Conservation (phyloP, 306 rosid species). For the Malus asiatica region DNA sequence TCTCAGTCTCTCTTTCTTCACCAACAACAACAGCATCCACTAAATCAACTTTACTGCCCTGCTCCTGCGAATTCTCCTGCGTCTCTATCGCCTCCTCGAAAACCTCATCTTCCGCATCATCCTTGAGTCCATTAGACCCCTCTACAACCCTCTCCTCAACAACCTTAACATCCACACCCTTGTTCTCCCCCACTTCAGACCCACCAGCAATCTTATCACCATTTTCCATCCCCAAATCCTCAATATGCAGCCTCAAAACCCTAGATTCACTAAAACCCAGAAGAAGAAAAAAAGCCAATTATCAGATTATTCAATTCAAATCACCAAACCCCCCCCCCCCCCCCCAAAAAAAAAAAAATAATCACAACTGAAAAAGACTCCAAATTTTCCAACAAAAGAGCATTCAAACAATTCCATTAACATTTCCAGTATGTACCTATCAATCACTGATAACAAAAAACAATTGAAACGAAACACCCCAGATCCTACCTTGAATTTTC, state of each 20-base stretch:
- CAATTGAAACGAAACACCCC: background rate
- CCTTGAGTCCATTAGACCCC: constrained; percentile 39
- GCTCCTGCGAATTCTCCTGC: constrained; percentile 26
- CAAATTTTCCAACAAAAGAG: background rate
- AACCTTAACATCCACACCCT: constrained; percentile 31
- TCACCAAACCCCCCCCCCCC: background rate
- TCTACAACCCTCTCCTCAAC: constrained; percentile 23
- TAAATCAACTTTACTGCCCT: background rate
- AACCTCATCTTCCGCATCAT: constrained; percentile 40
- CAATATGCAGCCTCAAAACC: constrained; percentile 28
- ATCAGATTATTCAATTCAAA: background rate
- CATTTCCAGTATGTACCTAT: background rate
- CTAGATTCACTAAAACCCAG: constrained; percentile 39
- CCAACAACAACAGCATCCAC: constrained; percentile 7
- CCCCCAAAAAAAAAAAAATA: background rate
- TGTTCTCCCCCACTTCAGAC: constrained; percentile 30
- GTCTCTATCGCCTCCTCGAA: constrained; percentile 48
- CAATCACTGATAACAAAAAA: background rate
- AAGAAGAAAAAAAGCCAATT: background rate
- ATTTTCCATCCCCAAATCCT: constrained; percentile 48
- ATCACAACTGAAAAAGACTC: background rate
- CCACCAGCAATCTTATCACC: constrained; percentile 34
- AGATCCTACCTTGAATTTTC: constrained; percentile 22
- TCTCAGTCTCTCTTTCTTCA: constrained; percentile 3
- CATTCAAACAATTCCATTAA: background rate